These are phyloP conservation scores for Colletotrichum godetiae DNA, from an alignment of 2,329 filamentous ascomycete genomes.

Conservation along the genomic window DNA sequence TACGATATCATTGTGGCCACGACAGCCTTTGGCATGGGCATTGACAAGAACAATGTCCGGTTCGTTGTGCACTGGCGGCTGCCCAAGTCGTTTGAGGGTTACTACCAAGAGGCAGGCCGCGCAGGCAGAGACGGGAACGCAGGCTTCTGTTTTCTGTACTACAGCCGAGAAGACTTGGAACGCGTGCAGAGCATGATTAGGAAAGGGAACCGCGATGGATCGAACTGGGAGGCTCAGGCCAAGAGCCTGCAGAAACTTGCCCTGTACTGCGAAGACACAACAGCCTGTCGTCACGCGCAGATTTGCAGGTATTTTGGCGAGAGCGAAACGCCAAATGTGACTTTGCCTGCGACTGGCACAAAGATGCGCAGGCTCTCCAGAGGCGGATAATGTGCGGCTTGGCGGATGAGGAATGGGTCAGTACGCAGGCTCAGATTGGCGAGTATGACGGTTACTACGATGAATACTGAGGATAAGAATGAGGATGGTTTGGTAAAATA, in stretches of 20 bases:
- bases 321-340: constrained; percentile 69
- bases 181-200: constrained; percentile 71
- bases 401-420: constrained; percentile 71
- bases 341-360: constrained; percentile 83
- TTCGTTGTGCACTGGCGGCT: constrained; percentile 96
- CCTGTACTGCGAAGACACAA: constrained; percentile 83
- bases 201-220: constrained; percentile 56
- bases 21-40: constrained; percentile 97
- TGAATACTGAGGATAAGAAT: constrained; percentile 43
- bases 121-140: constrained; percentile 92
- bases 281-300: constrained; percentile 77
- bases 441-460: constrained; percentile 67
- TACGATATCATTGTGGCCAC: constrained; percentile 96
- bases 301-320: constrained; percentile 86
- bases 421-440: constrained; percentile 70
- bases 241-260: constrained; percentile 77
- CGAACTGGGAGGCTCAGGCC: constrained; percentile 62
- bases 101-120: constrained; percentile 94
- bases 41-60: constrained; percentile 93
- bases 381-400: constrained; percentile 66
- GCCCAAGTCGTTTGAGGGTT: constrained; percentile 94
- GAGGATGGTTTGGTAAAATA: not conserved
- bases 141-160: constrained; percentile 89
- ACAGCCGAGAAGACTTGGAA: constrained; percentile 87
- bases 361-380: constrained; percentile 70